These are phyloP conservation scores for Serendipita sp. DNA, from an alignment of 1,284 basidiomycete genomes.

Conservation along the genomic window DNA sequence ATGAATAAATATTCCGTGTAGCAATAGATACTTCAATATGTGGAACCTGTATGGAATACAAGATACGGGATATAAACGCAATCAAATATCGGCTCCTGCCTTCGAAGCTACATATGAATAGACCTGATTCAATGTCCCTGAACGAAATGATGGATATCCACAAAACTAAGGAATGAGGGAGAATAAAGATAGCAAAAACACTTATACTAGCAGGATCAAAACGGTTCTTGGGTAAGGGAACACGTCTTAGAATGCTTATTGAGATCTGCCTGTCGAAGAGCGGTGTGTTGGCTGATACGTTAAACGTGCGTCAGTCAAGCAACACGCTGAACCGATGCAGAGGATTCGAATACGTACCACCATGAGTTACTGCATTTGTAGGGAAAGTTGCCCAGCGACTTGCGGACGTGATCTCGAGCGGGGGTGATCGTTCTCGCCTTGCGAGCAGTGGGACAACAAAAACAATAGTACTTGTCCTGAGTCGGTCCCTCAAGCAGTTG, in stretches of 20 bases:
- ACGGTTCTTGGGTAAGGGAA: neutral
- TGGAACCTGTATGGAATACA: too few relatives aligned
- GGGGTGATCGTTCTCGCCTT: slow-evolving; percentile 4
- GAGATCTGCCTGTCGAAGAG: slow-evolving; percentile 4
- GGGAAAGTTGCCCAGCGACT: slow-evolving; percentile 2
- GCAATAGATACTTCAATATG: too few relatives aligned
- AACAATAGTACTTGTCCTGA: neutral
- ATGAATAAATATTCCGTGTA: neutral
- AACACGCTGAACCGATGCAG: too few relatives aligned
- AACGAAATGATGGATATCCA: too few relatives aligned
- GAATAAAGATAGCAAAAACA: neutral
- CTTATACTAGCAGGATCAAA: neutral
- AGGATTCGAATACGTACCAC: neutral
- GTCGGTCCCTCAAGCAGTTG: neutral
- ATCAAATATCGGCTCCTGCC: too few relatives aligned
- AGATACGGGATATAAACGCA: too few relatives aligned
- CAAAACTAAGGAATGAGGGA: too few relatives aligned
- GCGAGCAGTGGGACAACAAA: neutral
- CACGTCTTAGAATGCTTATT: slow-evolving; percentile 3
- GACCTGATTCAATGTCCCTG: too few relatives aligned
- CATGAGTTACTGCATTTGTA: neutral
- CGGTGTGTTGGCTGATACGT: neutral
- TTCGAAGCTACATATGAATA: too few relatives aligned
- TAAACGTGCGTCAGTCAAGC: too few relatives aligned
- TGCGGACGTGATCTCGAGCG: slow-evolving; percentile 1